Evolutionary conservation across 192 early-diverging fungal genomes (phyloP).

Genomic region (Backusella australiensis): DNA sequence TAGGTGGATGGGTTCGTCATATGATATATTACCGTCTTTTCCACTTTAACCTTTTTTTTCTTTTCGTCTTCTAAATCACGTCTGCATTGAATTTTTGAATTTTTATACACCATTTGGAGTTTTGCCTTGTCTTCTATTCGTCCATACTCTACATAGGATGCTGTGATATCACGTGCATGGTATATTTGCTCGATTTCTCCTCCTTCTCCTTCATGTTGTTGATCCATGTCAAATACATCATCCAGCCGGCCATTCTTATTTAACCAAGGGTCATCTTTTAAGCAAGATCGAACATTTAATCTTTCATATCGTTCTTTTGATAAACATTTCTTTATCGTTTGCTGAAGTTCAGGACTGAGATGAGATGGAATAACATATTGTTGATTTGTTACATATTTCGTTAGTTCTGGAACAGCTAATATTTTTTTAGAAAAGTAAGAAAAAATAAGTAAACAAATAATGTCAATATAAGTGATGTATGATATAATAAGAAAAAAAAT

Average conservation of each 20-base stretch:
- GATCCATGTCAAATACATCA: constrained; percentile 11
- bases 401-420: constrained; percentile 46
- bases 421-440: neutral
- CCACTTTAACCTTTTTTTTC: constrained; percentile 1
- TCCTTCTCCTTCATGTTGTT: neutral
- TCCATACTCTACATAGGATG: constrained; percentile 2
- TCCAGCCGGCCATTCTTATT: constrained; percentile 20
- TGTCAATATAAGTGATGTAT: neutral
- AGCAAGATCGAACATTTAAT: constrained; percentile 24
- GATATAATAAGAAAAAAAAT: neutral
- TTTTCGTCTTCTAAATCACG: constrained; percentile 30
- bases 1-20: constrained; percentile 21
- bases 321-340: constrained; percentile 41
- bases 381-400: constrained; percentile 41
- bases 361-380: constrained; percentile 33
- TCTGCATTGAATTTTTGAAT: neutral
- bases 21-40: constrained; percentile 33
- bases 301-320: constrained; percentile 36
- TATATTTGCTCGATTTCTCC: neutral
- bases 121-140: neutral
- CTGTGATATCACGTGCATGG: neutral
- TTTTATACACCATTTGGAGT: constrained; percentile 1
- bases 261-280: constrained; percentile 45
- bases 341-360: constrained; percentile 35
- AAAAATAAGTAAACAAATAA: constrained; percentile 5